A percentile compares a stretch with the other conserved stretches of the same genome.
phyloP scores from a whole-genome alignment of 495 filamentous ascomycete species.

The Lophiostoma macrostomum region DNA sequence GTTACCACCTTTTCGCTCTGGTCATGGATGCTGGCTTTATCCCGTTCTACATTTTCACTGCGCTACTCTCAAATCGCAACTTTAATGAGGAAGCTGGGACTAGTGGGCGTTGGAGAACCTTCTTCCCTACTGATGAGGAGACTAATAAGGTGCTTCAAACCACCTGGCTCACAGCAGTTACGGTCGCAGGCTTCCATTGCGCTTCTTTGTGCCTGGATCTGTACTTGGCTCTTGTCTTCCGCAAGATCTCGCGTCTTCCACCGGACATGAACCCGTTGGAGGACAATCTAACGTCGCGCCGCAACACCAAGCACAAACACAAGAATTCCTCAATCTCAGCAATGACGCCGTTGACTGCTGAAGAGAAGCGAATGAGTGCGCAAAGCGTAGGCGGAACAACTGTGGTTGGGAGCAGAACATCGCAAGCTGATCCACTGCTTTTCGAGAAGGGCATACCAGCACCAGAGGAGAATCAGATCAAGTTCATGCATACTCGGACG shows the following conservation, averaged over 20 bases:
- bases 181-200: slow-evolving; percentile 63
- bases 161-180: slow-evolving; percentile 61
- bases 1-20: slow-evolving; percentile 78
- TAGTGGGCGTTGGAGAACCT: slow-evolving; percentile 58
- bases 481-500: slow-evolving; percentile 33
- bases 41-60: slow-evolving; percentile 74
- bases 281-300: slow-evolving; percentile 75
- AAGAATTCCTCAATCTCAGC: slow-evolving; percentile 76
- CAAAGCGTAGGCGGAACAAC: slow-evolving; percentile 49
- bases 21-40: slow-evolving; percentile 68
- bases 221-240: slow-evolving; percentile 72
- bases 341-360: slow-evolving; percentile 46
- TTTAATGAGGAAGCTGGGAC: slow-evolving; percentile 46
- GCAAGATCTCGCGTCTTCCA: slow-evolving; percentile 72
- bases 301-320: slow-evolving; percentile 56
- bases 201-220: slow-evolving; percentile 66
- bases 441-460: slow-evolving; percentile 32
- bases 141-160: slow-evolving; percentile 56
- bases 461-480: slow-evolving; percentile 31
- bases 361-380: slow-evolving; percentile 45
- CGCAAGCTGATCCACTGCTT: slow-evolving; percentile 54
- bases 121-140: slow-evolving; percentile 51
- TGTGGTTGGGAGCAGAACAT: slow-evolving; percentile 46
- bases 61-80: slow-evolving; percentile 54
- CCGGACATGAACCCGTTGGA: slow-evolving; percentile 93